Evolutionary conservation across 1,139 yeast genomes (phyloP).

Genomic region (Suhomyces anneliseae): DNA sequence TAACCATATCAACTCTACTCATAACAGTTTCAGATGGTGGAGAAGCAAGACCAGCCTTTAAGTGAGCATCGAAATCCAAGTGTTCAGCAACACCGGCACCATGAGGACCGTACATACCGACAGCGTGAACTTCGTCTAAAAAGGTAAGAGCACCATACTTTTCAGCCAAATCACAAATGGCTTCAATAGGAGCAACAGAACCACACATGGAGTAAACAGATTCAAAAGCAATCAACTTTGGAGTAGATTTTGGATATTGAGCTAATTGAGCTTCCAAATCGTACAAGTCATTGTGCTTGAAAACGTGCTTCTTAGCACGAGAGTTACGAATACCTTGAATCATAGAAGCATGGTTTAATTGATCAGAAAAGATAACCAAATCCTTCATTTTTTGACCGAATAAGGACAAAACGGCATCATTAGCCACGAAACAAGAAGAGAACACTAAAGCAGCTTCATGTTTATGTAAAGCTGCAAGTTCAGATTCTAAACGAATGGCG

Average conservation of each 20-base stretch:
- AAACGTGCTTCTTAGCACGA: slow-evolving; percentile 82
- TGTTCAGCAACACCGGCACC: slow-evolving; percentile 99
- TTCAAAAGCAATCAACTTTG: slow-evolving; percentile 95
- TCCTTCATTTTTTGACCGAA: slow-evolving; percentile 89
- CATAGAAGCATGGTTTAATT: slow-evolving; percentile 95
- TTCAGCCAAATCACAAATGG: slow-evolving; percentile 92
- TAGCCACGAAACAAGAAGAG: slow-evolving; percentile 94
- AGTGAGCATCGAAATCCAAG: slow-evolving; percentile 79
- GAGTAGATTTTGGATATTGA: slow-evolving; percentile 76
- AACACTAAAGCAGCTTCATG: slow-evolving; percentile 95
- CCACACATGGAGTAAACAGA: slow-evolving; percentile 99
- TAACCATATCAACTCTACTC: slow-evolving; percentile 92
- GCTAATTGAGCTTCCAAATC: slow-evolving; percentile 81
- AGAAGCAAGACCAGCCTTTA: slow-evolving; percentile 63
- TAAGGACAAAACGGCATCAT: slow-evolving; percentile 91
- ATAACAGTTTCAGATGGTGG: slow-evolving; percentile 56
- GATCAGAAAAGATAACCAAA: slow-evolving; percentile 90
- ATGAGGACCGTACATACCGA: slow-evolving; percentile 98
- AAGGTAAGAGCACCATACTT: slow-evolving; percentile 96
- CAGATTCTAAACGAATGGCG: slow-evolving; percentile 82
- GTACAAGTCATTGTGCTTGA: slow-evolving; percentile 82
- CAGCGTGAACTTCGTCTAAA: slow-evolving; percentile 98
- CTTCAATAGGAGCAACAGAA: slow-evolving; percentile 89
- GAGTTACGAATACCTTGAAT: slow-evolving; percentile 94
- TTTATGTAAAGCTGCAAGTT: slow-evolving; percentile 86